Percentiles rank a stretch among this genome's conserved stretches.
These are phyloP conservation scores for Clavariopsis aquatica DNA, from an alignment of 495 filamentous ascomycete genomes.

Conservation along the genomic window DNA sequence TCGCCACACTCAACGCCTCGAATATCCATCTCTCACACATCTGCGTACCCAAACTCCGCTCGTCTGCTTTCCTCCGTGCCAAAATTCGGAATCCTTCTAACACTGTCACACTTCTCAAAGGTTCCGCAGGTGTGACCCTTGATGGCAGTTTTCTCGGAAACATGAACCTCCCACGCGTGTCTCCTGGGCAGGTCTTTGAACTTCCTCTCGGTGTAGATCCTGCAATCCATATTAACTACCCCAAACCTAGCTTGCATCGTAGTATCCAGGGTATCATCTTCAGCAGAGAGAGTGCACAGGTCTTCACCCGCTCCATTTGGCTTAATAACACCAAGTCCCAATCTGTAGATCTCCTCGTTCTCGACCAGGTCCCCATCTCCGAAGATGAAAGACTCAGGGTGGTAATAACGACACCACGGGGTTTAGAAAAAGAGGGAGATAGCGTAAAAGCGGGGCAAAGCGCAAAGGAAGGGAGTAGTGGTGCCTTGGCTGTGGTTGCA, in stretches of 20 bases:
- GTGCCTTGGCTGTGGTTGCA: slow-evolving; percentile 1
- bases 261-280: slow-evolving; percentile 53
- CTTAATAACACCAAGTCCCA: slow-evolving; percentile 61
- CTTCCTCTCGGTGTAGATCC: slow-evolving; percentile 68
- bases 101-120: slow-evolving; percentile 60
- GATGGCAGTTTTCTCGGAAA: slow-evolving; percentile 70
- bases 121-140: slow-evolving; percentile 63
- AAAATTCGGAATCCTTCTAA: slow-evolving; percentile 58
- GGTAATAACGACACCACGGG: slow-evolving; percentile 54
- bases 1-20: slow-evolving; percentile 37
- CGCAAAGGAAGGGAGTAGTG: slow-evolving; percentile 27
- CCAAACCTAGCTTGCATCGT: slow-evolving; percentile 61
- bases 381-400: slow-evolving; percentile 65
- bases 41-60: slow-evolving; percentile 66
- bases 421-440: slow-evolving; percentile 52
- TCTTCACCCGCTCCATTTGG: slow-evolving; percentile 59
- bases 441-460: slow-evolving; percentile 45
- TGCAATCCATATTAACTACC: slow-evolving; percentile 60
- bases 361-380: slow-evolving; percentile 68
- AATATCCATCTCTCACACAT: slow-evolving; percentile 55
- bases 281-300: slow-evolving; percentile 58
- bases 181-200: slow-evolving; percentile 61
- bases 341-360: slow-evolving; percentile 56
- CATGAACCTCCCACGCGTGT: slow-evolving; percentile 57
- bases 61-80: slow-evolving; percentile 66